phyloP scores from a whole-genome alignment of 768 basidiomycete genomes.

The Leccinellum albellum region DNA sequence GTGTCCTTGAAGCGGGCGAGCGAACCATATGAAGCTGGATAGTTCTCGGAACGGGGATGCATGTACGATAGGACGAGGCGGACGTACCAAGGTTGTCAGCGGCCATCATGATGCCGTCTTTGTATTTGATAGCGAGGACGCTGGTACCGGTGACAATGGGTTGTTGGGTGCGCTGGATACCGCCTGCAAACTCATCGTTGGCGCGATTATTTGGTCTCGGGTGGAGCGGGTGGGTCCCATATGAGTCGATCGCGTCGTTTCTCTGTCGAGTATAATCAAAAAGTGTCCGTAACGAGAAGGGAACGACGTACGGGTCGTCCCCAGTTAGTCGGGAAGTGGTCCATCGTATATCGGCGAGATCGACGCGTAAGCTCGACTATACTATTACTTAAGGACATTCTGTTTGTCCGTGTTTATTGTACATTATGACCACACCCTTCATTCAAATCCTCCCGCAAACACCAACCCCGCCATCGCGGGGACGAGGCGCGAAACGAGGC shows the following conservation, averaged over 20 bases:
- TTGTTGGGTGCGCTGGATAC: conserved; percentile 81
- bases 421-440: conserved; percentile 24
- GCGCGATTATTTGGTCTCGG: conserved; percentile 48
- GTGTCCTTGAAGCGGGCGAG: conserved; percentile 96
- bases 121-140: conserved; percentile 90
- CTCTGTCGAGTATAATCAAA: conserved; percentile 24
- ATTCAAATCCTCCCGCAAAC: conserved; percentile 25
- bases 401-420: conserved; percentile 19
- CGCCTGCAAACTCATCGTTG: conserved; percentile 56
- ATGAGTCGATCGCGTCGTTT: conserved; percentile 71
- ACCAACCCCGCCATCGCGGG: conserved; percentile 23
- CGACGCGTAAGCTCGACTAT: conserved; percentile 16
- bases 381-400: conserved; percentile 24
- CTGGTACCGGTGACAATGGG: conserved; percentile 98
- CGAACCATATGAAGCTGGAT: conserved; percentile 89
- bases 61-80: background rate
- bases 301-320: conserved; percentile 60
- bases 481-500: conserved; percentile 25
- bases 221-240: conserved; percentile 74
- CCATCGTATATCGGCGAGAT: conserved; percentile 45
- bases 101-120: conserved; percentile 97
- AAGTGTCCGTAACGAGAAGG: background rate
- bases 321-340: conserved; percentile 84
- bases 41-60: background rate
- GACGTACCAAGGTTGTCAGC: conserved; percentile 90